A percentile compares a stretch with the other conserved stretches of the same genome.
Conservation (phyloP, 139 green algal genomes). For the Tetratostichococcus sp. region DNA sequence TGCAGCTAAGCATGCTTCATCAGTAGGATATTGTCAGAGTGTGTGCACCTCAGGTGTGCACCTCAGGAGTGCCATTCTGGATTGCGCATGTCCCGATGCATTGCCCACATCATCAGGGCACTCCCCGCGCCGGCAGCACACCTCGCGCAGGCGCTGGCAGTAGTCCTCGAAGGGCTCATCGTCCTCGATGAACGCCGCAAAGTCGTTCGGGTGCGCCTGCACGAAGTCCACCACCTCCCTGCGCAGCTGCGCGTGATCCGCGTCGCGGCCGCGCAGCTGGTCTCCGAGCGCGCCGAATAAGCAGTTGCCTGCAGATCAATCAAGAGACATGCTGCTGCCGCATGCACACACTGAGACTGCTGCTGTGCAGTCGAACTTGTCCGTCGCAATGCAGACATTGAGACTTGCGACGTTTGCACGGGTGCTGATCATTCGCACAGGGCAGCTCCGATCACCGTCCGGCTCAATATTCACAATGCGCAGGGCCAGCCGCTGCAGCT, state of each 20-base stretch:
- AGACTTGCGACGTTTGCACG: too few relatives aligned
- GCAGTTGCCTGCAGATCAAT: slow-evolving; percentile 60
- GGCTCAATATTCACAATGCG: background rate
- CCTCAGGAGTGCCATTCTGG: too few relatives aligned
- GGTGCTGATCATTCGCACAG: too few relatives aligned
- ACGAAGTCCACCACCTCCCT: slow-evolving; percentile 37
- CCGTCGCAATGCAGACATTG: too few relatives aligned
- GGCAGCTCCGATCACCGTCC: background rate
- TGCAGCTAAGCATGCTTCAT: too few relatives aligned
- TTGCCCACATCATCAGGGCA: too few relatives aligned
- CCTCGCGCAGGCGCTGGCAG: slow-evolving; percentile 46
- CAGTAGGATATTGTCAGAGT: too few relatives aligned
- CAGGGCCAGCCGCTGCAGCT: background rate
- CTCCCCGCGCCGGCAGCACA: background rate
- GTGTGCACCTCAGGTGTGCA: too few relatives aligned
- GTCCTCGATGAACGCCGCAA: slow-evolving; percentile 60
- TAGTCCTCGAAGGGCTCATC: slow-evolving; percentile 56
- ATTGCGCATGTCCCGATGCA: too few relatives aligned
- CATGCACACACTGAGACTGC: too few relatives aligned
- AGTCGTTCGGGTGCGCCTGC: slow-evolving; percentile 23
- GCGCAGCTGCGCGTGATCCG: slow-evolving; percentile 31
- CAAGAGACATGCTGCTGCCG: too few relatives aligned
- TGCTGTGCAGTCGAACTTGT: too few relatives aligned
- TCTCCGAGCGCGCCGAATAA: slow-evolving; percentile 67
- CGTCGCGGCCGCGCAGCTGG: slow-evolving; percentile 50